Conservation (phyloP, 108 stramenopile genomes). For the Cyclotella baltica region DNA sequence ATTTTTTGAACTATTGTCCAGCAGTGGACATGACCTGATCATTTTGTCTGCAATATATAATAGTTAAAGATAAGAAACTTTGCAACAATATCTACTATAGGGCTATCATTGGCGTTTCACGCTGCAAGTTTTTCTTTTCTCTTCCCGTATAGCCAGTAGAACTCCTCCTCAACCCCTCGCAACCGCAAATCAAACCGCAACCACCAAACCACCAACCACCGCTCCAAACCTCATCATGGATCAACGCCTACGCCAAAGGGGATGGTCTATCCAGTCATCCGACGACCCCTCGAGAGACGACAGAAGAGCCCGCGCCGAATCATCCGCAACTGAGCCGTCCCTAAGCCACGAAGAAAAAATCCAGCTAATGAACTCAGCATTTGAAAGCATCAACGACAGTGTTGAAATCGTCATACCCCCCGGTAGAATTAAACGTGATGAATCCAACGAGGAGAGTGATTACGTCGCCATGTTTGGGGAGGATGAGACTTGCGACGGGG, state of each 20-base stretch:
- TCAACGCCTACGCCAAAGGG: slow-evolving; percentile 42
- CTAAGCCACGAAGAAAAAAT: slow-evolving; percentile 46
- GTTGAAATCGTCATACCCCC: slow-evolving; percentile 12
- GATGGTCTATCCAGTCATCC: slow-evolving; percentile 50
- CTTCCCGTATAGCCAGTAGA: too few species aligned
- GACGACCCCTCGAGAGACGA: slow-evolving; percentile 31
- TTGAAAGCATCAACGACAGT: slow-evolving; percentile 25
- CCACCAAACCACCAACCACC: not conserved
- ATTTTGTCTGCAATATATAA: too few species aligned
- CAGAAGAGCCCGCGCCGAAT: slow-evolving; percentile 24
- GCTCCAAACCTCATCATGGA: slow-evolving; percentile 22
- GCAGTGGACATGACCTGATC: too few species aligned
- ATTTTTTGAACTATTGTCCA: too few species aligned
- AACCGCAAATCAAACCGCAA: not conserved
- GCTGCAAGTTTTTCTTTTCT: not conserved
- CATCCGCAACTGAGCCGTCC: slow-evolving; percentile 42
- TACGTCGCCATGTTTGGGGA: not conserved
- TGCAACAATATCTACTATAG: too few species aligned
- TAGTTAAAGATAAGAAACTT: too few species aligned
- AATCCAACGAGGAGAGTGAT: slow-evolving; percentile 16
- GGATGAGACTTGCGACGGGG: not conserved
- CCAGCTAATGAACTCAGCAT: slow-evolving; percentile 38
- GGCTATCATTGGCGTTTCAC: too few species aligned
- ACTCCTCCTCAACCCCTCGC: too few species aligned
- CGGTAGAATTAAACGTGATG: not conserved